These are phyloP conservation scores for barrel medic (Medicago truncatula) DNA, from an alignment of 306 rosid species.

Conservation along the genomic window DNA sequence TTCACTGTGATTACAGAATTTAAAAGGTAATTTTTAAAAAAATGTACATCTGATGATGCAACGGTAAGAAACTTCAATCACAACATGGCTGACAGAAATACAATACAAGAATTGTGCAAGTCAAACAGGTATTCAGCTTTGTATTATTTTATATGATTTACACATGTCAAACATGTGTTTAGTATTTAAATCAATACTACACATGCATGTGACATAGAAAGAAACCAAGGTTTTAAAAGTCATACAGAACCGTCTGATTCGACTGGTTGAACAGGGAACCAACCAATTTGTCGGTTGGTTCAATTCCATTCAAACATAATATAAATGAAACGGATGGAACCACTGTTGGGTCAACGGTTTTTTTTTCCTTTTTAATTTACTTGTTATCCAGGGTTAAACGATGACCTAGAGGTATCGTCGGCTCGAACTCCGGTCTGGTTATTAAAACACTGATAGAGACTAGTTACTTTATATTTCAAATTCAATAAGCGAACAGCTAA, in stretches of 20 bases:
- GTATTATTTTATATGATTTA: neutral
- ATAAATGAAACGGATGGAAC: neutral
- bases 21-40: neutral
- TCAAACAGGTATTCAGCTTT: constrained; percentile 24
- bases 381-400: neutral
- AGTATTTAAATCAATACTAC: constrained; percentile 14
- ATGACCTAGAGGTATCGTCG: neutral
- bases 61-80: constrained; percentile 32
- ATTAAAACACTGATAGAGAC: neutral
- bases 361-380: neutral
- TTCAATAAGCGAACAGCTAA: constrained; percentile 14
- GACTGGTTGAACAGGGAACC: neutral
- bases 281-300: no score
- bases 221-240: neutral
- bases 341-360: neutral
- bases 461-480: neutral
- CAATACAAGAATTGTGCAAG: constrained; percentile 7
- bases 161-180: neutral
- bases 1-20: neutral
- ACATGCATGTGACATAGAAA: neutral
- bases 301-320: neutral
- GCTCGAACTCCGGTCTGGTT: neutral
- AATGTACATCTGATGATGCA: neutral
- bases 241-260: neutral
- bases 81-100: constrained; percentile 24